phyloP scores from a whole-genome alignment of 352 stramenopile species.

The Phytophthora macrochlamydospora region DNA sequence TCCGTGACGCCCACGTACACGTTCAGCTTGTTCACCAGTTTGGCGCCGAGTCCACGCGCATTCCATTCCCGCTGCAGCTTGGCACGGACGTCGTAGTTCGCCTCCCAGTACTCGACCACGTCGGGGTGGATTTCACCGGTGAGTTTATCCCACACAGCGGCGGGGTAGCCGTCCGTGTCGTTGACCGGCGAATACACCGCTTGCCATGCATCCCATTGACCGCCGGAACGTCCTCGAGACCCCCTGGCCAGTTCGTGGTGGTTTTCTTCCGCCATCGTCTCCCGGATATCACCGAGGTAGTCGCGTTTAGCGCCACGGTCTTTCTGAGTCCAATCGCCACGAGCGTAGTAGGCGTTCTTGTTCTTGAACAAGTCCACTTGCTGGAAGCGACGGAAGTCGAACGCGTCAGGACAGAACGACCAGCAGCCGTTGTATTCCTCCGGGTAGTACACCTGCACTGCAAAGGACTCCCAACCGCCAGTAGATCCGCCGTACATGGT shows the following conservation, averaged over 20 bases:
- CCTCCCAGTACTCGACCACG: conserved; percentile 68
- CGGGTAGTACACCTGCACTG: conserved; percentile 76
- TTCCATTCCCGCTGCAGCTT: conserved; percentile 79
- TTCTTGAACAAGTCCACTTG: conserved; percentile 68
- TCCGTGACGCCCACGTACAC: conserved; percentile 77
- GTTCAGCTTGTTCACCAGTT: conserved; percentile 80
- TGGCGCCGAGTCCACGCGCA: conserved; percentile 44
- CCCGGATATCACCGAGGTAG: conserved; percentile 65
- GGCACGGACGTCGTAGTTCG: conserved; percentile 66
- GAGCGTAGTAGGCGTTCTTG: conserved; percentile 71
- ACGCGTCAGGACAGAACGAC: conserved; percentile 80
- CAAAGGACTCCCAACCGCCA: conserved; percentile 74
- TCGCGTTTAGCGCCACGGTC: conserved; percentile 61
- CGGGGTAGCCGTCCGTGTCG: conserved; percentile 57
- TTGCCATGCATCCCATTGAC: conserved; percentile 81
- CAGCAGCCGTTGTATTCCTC: conserved; percentile 84
- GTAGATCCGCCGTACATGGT: conserved; percentile 84
- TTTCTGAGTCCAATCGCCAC: conserved; percentile 75
- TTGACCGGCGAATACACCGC: conserved; percentile 76
- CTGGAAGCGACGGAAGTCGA: conserved; percentile 80
- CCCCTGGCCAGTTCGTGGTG: conserved; percentile 71
- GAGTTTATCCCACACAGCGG: conserved; percentile 70
- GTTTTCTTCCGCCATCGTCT: conserved; percentile 81
- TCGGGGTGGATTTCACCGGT: conserved; percentile 66
- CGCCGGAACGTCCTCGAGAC: conserved; percentile 66